These are phyloP conservation scores for Acacia pycnantha DNA, from an alignment of 331 rosid genomes.

Conservation along the genomic window DNA sequence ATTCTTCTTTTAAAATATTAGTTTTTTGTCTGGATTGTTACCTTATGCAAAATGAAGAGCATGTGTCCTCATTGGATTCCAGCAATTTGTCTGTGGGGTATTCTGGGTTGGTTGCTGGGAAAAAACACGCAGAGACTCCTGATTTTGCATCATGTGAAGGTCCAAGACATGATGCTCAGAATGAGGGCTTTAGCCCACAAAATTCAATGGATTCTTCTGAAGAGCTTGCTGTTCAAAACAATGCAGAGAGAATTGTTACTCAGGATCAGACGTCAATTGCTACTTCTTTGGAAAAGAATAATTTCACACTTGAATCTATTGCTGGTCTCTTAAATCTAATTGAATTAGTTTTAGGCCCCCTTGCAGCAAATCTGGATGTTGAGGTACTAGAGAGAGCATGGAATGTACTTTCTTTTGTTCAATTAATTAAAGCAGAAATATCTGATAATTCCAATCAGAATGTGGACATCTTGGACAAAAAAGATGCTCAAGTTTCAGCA, in stretches of 20 bases:
- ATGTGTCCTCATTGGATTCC: conserved; percentile 24
- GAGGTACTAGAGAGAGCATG: conserved; percentile 84
- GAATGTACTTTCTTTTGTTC: conserved; percentile 60
- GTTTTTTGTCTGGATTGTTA: conserved; percentile 61
- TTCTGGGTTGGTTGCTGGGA: conserved; percentile 33
- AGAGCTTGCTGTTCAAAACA: conserved; percentile 35
- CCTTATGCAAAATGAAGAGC: conserved; percentile 44
- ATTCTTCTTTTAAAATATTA: conserved; percentile 74
- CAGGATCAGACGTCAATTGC: conserved; percentile 32
- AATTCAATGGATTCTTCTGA: conserved; percentile 43
- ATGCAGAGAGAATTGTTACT: conserved; percentile 26
- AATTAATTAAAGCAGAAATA: conserved; percentile 53
- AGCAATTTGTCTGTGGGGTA: conserved; percentile 16
- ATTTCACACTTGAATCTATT: conserved; percentile 48
- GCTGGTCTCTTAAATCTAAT: conserved; percentile 50
- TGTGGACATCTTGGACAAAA: conserved; percentile 42
- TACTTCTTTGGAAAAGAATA: conserved; percentile 26
- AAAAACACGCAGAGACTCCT: conserved; percentile 35
- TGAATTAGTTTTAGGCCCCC: conserved; percentile 56
- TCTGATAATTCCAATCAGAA: conserved; percentile 35
- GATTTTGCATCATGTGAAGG: conserved; percentile 37
- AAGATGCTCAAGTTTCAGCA: conserved; percentile 43
- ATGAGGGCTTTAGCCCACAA: conserved; percentile 56
- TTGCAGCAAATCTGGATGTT: conserved; percentile 63
- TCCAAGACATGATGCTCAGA: conserved; percentile 36